Evolutionary conservation across 805 yeast genomes (phyloP).

Genomic region (Metschnikowia cubensis): DNA sequence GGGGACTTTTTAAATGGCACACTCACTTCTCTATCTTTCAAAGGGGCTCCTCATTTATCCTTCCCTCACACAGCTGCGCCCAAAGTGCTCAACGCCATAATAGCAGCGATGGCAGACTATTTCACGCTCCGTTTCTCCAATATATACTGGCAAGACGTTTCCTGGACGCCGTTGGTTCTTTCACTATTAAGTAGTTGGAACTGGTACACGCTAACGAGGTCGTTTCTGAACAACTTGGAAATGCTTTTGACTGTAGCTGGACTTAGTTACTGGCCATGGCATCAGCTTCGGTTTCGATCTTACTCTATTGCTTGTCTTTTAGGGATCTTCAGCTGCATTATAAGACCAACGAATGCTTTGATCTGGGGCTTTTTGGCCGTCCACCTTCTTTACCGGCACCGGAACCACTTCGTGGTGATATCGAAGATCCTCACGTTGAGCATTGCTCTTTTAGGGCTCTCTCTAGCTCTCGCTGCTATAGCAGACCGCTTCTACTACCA

Average conservation of each 20-base stretch:
- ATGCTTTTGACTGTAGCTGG: slow-evolving; percentile 65
- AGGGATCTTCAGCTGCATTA: slow-evolving; percentile 61
- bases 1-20: slow-evolving; percentile 23
- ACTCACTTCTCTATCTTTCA: background rate
- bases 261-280: slow-evolving; percentile 70
- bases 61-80: slow-evolving; percentile 40
- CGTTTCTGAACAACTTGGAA: slow-evolving; percentile 84
- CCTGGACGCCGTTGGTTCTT: slow-evolving; percentile 43
- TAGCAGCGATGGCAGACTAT: slow-evolving; percentile 72
- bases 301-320: slow-evolving; percentile 40
- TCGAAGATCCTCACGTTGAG: slow-evolving; percentile 21
- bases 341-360: slow-evolving; percentile 80
- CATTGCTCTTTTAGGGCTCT: background rate
- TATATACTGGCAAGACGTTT: slow-evolving; percentile 31
- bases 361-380: slow-evolving; percentile 69
- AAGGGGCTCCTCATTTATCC: slow-evolving; percentile 15
- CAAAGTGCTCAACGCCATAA: slow-evolving; percentile 59
- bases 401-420: slow-evolving; percentile 22
- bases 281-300: slow-evolving; percentile 13
- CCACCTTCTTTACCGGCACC: slow-evolving; percentile 13
- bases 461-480: slow-evolving; percentile 2
- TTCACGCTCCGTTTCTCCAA: slow-evolving; percentile 48
- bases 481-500: slow-evolving; percentile 61
- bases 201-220: slow-evolving; percentile 74
- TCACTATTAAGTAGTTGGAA: slow-evolving; percentile 71